phyloP scores from a whole-genome alignment of 768 basidiomycete genomes.

The Hypholoma sublateritium region DNA sequence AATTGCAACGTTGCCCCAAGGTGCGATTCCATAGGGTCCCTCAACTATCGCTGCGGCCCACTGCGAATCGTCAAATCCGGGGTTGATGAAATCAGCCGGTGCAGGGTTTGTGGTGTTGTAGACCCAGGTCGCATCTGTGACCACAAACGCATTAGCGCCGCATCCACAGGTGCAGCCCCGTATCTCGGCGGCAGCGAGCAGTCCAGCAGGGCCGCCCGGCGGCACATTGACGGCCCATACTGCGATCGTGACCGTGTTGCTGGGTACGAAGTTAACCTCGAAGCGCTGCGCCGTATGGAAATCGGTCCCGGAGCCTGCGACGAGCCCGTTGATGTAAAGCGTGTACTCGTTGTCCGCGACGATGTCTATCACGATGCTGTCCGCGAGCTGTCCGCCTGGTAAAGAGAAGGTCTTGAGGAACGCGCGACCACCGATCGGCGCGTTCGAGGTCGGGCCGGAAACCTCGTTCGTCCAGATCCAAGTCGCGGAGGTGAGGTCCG shows the following conservation, averaged over 20 bases:
- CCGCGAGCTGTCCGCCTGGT: conserved; percentile 20
- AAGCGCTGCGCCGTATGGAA: conserved; percentile 11
- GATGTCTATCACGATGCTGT: conserved; percentile 24
- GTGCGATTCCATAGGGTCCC: conserved; percentile 18
- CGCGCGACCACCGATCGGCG: conserved; percentile 24
- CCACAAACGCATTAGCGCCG: conserved; percentile 11
- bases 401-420: conserved; percentile 28
- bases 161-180: conserved; percentile 9
- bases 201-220: conserved; percentile 10
- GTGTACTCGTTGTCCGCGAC: conserved; percentile 25
- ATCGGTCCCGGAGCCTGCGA: conserved; percentile 23
- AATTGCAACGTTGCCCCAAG: conserved; percentile 18
- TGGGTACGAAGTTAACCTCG: conserved; percentile 17
- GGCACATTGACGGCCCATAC: conserved; percentile 24
- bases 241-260: conserved; percentile 22
- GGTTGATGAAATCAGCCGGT: background rate
- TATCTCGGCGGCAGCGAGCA: conserved; percentile 6
- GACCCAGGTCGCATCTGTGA: conserved; percentile 26
- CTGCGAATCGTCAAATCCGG: conserved; percentile 19
- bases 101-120: conserved; percentile 13
- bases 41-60: conserved; percentile 23
- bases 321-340: conserved; percentile 28
- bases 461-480: conserved; percentile 36
- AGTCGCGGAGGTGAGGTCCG: conserved; percentile 21
- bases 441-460: conserved; percentile 13